Base-by-base conservation (phyloP, 257 asterid species). In the Echium plantagineum region DNA sequence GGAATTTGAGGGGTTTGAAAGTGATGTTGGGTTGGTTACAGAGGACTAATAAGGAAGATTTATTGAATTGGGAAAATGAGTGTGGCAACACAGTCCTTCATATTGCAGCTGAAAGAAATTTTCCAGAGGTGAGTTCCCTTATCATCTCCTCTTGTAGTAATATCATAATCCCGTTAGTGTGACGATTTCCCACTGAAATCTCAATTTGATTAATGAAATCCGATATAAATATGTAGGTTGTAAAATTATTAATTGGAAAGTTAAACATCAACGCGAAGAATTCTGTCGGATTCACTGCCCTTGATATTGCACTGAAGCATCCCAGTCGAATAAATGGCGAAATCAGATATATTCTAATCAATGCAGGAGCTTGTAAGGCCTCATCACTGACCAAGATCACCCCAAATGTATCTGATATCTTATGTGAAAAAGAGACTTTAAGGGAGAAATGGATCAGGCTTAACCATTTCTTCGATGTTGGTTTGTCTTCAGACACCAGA, bases 11-110 rank as follows among this genome's bases (percentile, higher is more conserved):
- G 3, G 72, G 72, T 66, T 57, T 72, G 13, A 54, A 47, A 49
- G 63, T 72, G 51, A 61, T 72, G 20, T 20, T 62, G 9, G 65
- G 69, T 13, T 72, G 76, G 76, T 35, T 72, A 10, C 3, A 46
- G 19, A 15, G 62, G 57, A 38, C 72, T 35, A 21, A 52, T 26
- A 51, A 58, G 15, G 32, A 22, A 19, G 30, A 20, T 0, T 26
- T 66, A n/a, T 55, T 62, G 59, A 22, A 62, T 13, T 35, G 59
- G 66, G 17, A 62, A 30, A 63, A 72, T 53, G 67, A 52, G 21
- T 4, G 24, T 7, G 72, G 69, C 19, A 57, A 28, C 61, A 62
- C 62, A 10, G 65, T 47, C 19, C 38, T 62, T 62, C 71, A 71
- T 21, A 59, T 71, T 48, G 75, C 71, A 48, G 75, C 58, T 38